phyloP scores from a whole-genome alignment of 352 stramenopile species.

The Peronospora farinosa region DNA sequence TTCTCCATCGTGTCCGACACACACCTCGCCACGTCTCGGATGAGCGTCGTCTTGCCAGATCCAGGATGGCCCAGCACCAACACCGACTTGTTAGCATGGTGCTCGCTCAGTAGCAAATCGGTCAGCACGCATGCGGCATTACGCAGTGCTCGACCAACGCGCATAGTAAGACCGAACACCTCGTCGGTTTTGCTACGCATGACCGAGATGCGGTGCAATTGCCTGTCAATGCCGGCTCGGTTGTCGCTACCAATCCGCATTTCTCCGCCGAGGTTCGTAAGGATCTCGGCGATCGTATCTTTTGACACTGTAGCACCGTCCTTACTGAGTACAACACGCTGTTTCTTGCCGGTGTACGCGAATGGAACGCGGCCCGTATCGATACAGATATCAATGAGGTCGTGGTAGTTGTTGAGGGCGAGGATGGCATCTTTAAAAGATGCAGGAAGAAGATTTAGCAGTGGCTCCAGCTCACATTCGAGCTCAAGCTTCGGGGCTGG shows the following conservation, averaged over 20 bases:
- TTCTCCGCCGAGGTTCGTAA: constrained; percentile 35
- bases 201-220: constrained; percentile 77
- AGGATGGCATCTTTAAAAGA: constrained; percentile 23
- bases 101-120: constrained; percentile 52
- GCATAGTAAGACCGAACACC: constrained; percentile 68
- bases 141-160: constrained; percentile 56
- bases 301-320: constrained; percentile 24
- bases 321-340: constrained; percentile 27
- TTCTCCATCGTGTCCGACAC: constrained; percentile 62
- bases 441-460: constrained; percentile 30
- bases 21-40: constrained; percentile 67
- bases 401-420: constrained; percentile 15
- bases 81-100: constrained; percentile 46
- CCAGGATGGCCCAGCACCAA: constrained; percentile 58
- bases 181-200: constrained; percentile 52
- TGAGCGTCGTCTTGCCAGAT: constrained; percentile 82
- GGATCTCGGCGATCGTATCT: constrained; percentile 50
- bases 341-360: constrained; percentile 26
- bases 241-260: constrained; percentile 71
- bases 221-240: constrained; percentile 53
- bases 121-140: constrained; percentile 56
- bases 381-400: constrained; percentile 38
- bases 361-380: constrained; percentile 31
- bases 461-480: constrained; percentile 31
- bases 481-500: constrained; percentile 11